Conservation (phyloP, 257 asterid genomes). For the Salvia miltiorrhiza region DNA sequence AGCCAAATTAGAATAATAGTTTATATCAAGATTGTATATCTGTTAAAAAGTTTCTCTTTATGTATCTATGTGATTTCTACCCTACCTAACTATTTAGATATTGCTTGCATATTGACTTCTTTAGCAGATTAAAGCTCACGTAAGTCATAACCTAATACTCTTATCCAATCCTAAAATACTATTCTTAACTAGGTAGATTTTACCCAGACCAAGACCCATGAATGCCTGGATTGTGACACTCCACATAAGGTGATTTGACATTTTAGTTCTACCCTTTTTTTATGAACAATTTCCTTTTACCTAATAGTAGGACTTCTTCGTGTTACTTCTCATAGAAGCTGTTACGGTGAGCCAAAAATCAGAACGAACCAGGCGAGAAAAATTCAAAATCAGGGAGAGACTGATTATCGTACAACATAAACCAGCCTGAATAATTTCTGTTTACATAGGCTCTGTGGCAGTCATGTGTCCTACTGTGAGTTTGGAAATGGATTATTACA, state of each 20-base stretch:
- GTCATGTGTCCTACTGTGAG: neutral
- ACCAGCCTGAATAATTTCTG: neutral
- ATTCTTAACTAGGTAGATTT: neutral
- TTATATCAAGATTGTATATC: neutral
- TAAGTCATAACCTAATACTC: neutral
- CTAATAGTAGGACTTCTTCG: constrained; percentile 19
- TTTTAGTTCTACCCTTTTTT: neutral
- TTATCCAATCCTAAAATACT: neutral
- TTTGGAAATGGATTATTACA: neutral
- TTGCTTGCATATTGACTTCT: constrained; percentile 19
- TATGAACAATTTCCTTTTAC: neutral
- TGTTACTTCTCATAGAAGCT: neutral
- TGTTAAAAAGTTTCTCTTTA: neutral
- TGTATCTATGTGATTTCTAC: constrained; percentile 5
- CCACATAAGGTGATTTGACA: constrained; percentile 7
- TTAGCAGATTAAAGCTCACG: neutral
- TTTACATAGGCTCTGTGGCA: neutral
- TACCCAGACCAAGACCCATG: constrained; percentile 1
- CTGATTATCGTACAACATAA: neutral
- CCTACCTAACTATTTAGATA: constrained; percentile 20
- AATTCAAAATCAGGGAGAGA: neutral
- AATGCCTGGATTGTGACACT: constrained; percentile 20
- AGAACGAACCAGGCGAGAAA: neutral
- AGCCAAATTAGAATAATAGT: neutral
- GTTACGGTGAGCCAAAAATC: neutral